Conservation (phyloP, 352 stramenopile species). For the Pythium sp. region DNA sequence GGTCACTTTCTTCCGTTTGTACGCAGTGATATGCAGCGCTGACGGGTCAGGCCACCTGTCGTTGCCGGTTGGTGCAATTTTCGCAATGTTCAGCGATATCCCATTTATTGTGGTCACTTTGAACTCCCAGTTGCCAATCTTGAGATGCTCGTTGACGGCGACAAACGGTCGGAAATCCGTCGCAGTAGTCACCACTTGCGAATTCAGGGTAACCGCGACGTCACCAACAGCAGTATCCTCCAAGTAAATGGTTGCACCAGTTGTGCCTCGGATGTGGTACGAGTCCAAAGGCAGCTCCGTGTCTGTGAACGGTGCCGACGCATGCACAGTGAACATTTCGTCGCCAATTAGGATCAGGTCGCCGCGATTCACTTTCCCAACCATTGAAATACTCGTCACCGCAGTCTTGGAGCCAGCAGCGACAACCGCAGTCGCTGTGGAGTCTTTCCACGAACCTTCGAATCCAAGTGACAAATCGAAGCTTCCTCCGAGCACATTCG, state of each 20-base stretch:
- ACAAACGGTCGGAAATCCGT: constrained; percentile 40
- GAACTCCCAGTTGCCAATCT: constrained; percentile 54
- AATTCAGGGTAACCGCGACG: constrained; percentile 43
- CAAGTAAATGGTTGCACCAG: constrained; percentile 29
- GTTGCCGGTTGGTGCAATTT: constrained; percentile 19
- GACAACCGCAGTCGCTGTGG: constrained; percentile 37
- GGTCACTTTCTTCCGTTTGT: constrained; percentile 65
- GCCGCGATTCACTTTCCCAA: constrained; percentile 67
- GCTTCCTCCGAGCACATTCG: constrained; percentile 43
- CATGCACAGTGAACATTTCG: constrained; percentile 65
- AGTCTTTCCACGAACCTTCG: constrained; percentile 46
- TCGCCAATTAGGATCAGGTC: constrained; percentile 49
- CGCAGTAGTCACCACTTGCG: constrained; percentile 32
- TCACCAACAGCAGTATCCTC: constrained; percentile 67
- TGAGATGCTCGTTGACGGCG: constrained; percentile 44
- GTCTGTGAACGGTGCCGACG: constrained; percentile 68
- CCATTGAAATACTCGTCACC: constrained; percentile 41
- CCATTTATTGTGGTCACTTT: constrained; percentile 31
- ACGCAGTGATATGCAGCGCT: constrained; percentile 52
- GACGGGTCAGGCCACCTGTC: constrained; percentile 38
- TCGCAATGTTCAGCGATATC: constrained; percentile 33
- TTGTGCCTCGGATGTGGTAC: constrained; percentile 59
- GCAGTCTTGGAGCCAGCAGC: constrained; percentile 48
- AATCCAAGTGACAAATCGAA: constrained; percentile 79
- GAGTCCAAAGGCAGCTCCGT: constrained; percentile 56